Percentiles rank a stretch among this genome's conserved stretches.
phyloP scores from a whole-genome alignment of 345 rosid species.

The Hibiscus syriacus region DNA sequence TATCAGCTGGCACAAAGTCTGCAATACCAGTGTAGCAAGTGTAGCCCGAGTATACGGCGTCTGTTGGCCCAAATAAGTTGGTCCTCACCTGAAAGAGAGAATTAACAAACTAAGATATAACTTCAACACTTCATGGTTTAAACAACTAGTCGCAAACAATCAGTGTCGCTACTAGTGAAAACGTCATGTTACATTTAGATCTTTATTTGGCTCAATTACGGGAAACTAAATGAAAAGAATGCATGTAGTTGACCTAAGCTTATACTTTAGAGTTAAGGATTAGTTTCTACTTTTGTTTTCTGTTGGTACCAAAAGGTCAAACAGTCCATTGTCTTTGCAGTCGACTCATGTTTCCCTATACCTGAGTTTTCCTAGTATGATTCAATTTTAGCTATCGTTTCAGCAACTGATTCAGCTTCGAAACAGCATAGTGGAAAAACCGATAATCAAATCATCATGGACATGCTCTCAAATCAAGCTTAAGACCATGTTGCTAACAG shows the following conservation, averaged over 20 bases:
- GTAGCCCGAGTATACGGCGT: constrained; percentile 75
- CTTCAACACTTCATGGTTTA: neutral
- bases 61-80: constrained; percentile 66
- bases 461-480: neutral
- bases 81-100: constrained; percentile 56
- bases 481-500: neutral
- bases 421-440: neutral
- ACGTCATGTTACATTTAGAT: neutral
- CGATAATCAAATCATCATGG: neutral
- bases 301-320: neutral
- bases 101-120: neutral
- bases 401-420: neutral
- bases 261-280: neutral
- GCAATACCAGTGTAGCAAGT: constrained; percentile 95
- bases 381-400: neutral
- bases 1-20: constrained; percentile 83
- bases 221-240: neutral
- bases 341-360: neutral
- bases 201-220: neutral
- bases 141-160: constrained; percentile 5
- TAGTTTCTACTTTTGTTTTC: neutral
- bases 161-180: neutral
- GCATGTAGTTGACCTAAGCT: neutral
- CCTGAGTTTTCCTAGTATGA: neutral
- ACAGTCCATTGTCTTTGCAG: neutral